Evolutionary conservation across 257 asterid species (phyloP).

Genomic region (Salvia miltiorrhiza): DNA sequence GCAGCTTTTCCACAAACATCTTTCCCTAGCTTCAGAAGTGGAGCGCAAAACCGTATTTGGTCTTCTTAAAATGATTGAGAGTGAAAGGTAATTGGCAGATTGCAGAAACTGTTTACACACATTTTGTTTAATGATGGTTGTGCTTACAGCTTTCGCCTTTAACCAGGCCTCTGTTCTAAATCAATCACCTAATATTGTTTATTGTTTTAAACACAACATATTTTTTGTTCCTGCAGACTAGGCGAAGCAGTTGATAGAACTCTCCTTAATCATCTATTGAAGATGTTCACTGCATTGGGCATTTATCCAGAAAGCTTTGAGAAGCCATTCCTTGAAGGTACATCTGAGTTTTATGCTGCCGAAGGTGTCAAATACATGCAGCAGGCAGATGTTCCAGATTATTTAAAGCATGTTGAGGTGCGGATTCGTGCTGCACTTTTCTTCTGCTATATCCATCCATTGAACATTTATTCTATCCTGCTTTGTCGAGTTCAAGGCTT

Average conservation of each 20-base stretch:
- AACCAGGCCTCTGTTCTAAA: not conserved
- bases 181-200: not conserved
- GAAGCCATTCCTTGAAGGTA: slow-evolving; percentile 89
- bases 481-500: not conserved
- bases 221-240: slow-evolving; percentile 42
- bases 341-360: slow-evolving; percentile 93
- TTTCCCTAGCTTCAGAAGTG: slow-evolving; percentile 84
- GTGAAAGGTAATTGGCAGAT: slow-evolving; percentile 61
- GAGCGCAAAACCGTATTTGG: slow-evolving; percentile 92
- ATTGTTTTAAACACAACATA: slow-evolving; percentile 11
- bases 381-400: slow-evolving; percentile 91
- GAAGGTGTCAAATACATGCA: slow-evolving; percentile 97
- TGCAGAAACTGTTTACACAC: not conserved
- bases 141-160: not conserved
- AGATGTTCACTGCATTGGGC: slow-evolving; percentile 98
- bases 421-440: slow-evolving; percentile 18
- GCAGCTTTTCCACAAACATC: slow-evolving; percentile 94
- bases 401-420: slow-evolving; percentile 93
- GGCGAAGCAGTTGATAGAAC: slow-evolving; percentile 98
- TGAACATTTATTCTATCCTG: not conserved
- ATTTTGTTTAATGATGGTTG: not conserved
- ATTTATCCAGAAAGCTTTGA: slow-evolving; percentile 94
- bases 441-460: slow-evolving; percentile 2
- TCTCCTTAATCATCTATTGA: slow-evolving; percentile 93
- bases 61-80: slow-evolving; percentile 83